Conservation (phyloP, 306 rosid genomes). For the Psophocarpus tetragonolobus region DNA sequence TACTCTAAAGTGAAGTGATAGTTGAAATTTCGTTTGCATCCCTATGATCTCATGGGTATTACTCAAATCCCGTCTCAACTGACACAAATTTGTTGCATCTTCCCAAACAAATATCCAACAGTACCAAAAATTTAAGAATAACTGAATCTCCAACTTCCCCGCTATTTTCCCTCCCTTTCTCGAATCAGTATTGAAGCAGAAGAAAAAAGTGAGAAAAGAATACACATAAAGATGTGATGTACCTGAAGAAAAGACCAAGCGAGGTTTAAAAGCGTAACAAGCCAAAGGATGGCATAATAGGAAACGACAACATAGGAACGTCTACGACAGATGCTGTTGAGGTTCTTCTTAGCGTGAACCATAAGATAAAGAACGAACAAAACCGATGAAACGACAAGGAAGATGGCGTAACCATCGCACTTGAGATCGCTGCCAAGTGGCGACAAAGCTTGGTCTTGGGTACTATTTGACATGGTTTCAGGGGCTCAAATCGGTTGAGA, state of each 20-base stretch:
- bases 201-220: background rate
- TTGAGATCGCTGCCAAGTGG: constrained; percentile 25
- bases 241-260: constrained; percentile 74
- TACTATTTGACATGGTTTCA: constrained; percentile 10
- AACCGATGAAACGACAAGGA: constrained; percentile 54
- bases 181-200: background rate
- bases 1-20: background rate
- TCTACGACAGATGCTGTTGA: constrained; percentile 50
- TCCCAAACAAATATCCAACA: background rate
- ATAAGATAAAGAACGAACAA: constrained; percentile 55
- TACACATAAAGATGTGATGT: background rate
- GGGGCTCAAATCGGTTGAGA: background rate
- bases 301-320: constrained; percentile 52
- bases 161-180: background rate
- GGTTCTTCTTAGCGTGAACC: constrained; percentile 56
- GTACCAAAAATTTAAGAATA: background rate
- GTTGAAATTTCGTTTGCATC: background rate
- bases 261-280: constrained; percentile 59
- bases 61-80: background rate
- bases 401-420: constrained; percentile 51
- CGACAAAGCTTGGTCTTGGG: background rate
- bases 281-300: constrained; percentile 71
- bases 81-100: background rate
- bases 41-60: background rate
- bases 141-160: background rate